Evolutionary conservation across 2,329 filamentous ascomycete species (phyloP).

Genomic region (Knoxdaviesia capensis): DNA sequence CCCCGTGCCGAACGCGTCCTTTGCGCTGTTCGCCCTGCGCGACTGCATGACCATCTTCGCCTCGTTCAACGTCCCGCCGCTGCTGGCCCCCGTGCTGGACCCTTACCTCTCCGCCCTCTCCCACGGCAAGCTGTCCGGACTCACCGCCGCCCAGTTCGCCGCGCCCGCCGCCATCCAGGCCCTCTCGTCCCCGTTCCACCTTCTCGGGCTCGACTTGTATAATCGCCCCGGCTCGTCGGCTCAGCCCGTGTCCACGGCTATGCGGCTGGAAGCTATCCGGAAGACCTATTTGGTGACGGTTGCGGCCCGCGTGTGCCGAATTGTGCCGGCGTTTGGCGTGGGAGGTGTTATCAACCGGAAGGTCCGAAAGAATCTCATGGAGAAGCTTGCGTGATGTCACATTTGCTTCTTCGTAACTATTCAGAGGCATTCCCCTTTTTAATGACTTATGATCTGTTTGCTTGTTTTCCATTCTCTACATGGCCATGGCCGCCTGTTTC

Average conservation of each 20-base stretch:
- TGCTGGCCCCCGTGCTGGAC: constrained; percentile 51
- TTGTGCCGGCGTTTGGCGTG: constrained; percentile 74
- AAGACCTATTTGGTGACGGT: constrained; percentile 60
- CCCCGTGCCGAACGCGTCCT: constrained; percentile 48
- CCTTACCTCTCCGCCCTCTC: constrained; percentile 27
- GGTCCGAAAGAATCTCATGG: constrained; percentile 48
- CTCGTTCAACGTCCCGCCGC: constrained; percentile 70
- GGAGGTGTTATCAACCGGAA: constrained; percentile 72
- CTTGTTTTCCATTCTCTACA: background rate
- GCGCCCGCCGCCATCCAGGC: constrained; percentile 66
- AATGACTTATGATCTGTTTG: background rate
- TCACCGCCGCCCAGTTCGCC: constrained; percentile 54
- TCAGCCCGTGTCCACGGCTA: constrained; percentile 9
- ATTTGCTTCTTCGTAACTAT: background rate
- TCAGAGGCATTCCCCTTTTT: background rate
- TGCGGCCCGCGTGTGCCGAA: constrained; percentile 59
- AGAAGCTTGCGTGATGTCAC: constrained; percentile 22
- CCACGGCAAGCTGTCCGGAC: constrained; percentile 23
- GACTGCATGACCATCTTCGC: constrained; percentile 85
- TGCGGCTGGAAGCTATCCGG: constrained; percentile 42
- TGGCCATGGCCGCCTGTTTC: background rate
- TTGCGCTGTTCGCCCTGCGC: constrained; percentile 59
- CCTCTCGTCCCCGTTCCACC: constrained; percentile 62
- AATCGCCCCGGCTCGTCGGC: constrained; percentile 35
- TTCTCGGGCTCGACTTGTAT: constrained; percentile 72